These are phyloP conservation scores for Aspergillus cristatus DNA, from an alignment of 495 filamentous ascomycete genomes.

Conservation along the genomic window DNA sequence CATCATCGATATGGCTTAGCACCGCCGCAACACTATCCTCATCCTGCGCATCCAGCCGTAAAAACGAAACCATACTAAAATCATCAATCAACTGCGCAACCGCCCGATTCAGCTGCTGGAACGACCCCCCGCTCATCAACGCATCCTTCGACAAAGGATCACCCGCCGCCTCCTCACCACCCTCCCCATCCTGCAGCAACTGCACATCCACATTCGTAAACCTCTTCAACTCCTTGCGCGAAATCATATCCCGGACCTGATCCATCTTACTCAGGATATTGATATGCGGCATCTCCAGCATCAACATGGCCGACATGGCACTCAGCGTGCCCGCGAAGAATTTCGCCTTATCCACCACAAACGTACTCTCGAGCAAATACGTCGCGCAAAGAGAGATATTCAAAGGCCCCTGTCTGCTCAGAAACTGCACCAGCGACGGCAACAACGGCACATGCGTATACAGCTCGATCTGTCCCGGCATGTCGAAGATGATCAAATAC, in stretches of 20 bases:
- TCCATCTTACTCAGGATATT: slow-evolving; percentile 98
- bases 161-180: slow-evolving; percentile 19
- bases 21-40: slow-evolving; percentile 88
- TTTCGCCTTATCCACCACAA: slow-evolving; percentile 89
- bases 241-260: slow-evolving; percentile 73
- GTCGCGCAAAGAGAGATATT: slow-evolving; percentile 90
- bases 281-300: slow-evolving; percentile 92
- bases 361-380: slow-evolving; percentile 91
- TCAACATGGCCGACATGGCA: slow-evolving; percentile 97
- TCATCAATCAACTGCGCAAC: slow-evolving; percentile 87
- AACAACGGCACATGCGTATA: slow-evolving; percentile 95
- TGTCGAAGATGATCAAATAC: slow-evolving; percentile 93
- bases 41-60: slow-evolving; percentile 80
- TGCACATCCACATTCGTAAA: slow-evolving; percentile 78
- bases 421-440: slow-evolving; percentile 72
- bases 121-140: slow-evolving; percentile 70
- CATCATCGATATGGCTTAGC: slow-evolving; percentile 95
- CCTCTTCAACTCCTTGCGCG: slow-evolving; percentile 72
- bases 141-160: slow-evolving; percentile 53
- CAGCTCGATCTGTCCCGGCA: slow-evolving; percentile 97
- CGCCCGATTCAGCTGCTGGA: slow-evolving; percentile 69
- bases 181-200: slow-evolving; percentile 56
- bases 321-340: slow-evolving; percentile 93
- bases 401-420: slow-evolving; percentile 68
- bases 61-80: slow-evolving; percentile 95